These are phyloP conservation scores for Tuber indicum DNA, from an alignment of 495 filamentous ascomycete species.

Conservation along the genomic window DNA sequence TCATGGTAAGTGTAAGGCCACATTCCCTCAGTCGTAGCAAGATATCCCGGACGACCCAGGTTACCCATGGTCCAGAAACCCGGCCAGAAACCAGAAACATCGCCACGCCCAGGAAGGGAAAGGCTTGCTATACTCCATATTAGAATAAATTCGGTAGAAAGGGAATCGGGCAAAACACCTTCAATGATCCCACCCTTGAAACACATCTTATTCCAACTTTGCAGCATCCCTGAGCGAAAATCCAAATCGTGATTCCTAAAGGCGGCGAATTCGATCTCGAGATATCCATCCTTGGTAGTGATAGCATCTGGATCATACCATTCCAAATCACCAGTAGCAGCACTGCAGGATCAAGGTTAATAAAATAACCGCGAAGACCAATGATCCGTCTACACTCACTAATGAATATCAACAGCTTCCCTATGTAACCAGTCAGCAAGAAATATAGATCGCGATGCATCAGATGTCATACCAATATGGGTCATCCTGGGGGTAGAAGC, in stretches of 20 bases:
- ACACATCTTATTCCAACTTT: slow-evolving; percentile 75
- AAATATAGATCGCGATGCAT: slow-evolving; percentile 3
- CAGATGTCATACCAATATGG: slow-evolving; percentile 51
- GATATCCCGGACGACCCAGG: slow-evolving; percentile 62
- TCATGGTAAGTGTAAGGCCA: slow-evolving; percentile 76
- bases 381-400: slow-evolving; percentile 40
- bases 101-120: slow-evolving; percentile 64
- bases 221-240: slow-evolving; percentile 74
- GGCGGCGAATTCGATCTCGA: slow-evolving; percentile 61
- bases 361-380: neutral
- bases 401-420: slow-evolving; percentile 69
- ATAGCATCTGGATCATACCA: slow-evolving; percentile 79
- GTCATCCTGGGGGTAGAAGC: slow-evolving; percentile 70
- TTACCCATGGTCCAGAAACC: slow-evolving; percentile 80
- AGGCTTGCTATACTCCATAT: slow-evolving; percentile 52
- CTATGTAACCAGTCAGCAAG: slow-evolving; percentile 32
- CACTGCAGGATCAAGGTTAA: slow-evolving; percentile 40
- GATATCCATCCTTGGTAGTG: slow-evolving; percentile 59
- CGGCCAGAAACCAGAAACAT: slow-evolving; percentile 68
- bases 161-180: slow-evolving; percentile 18
- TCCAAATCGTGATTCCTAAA: slow-evolving; percentile 63
- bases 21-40: slow-evolving; percentile 64
- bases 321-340: slow-evolving; percentile 70
- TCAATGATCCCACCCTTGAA: slow-evolving; percentile 72
- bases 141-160: slow-evolving; percentile 3